Evolutionary conservation across 805 yeast species (phyloP), one percentile per base, ranked within the genome.

Genomic region (Wickerhamiella occidentalis): DNA sequence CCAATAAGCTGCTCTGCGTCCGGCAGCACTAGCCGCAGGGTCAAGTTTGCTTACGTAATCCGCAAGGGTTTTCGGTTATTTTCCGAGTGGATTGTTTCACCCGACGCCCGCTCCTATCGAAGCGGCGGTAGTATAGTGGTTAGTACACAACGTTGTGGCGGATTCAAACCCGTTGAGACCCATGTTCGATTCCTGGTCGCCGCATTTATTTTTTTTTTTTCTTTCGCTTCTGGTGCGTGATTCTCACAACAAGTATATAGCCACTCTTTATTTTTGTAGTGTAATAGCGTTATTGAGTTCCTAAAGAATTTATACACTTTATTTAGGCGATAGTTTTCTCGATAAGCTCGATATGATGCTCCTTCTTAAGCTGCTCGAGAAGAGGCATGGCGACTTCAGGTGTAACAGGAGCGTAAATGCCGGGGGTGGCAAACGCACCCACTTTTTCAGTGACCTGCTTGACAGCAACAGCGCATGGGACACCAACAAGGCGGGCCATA

Each of bases 401-500:
- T 54, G 86, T 72, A 76, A 85, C 83, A 64, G 98, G 98, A 49
- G 96, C 97, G 59, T 80, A 74, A 64, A 92, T 75, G 59, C 98
- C 98, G 51, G 86, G 85, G 54, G 73, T 76, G 59, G 75, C 74
- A 61, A 79, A 74, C 51, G 80, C 77, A 57, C 96, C 96, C 6
- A 45, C 48, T 37, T 45, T 45, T 58, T 83, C 78, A 61, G 92
- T 75, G 55, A 92, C 83, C 68, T 84, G 82, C 70, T 79, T 78
- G 52, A 83, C 75, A 26, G 97, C 98, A 66, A 92, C 94, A 49
- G 96, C 96, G 71, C 95, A 90, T 58, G 98, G 98, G 55, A 87
- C 90, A 73, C 98, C 98, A 50, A 92, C 98, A 56, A 85, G 78
- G 67, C 90, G 88, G 58, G 98, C 98, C 98, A 92, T 92, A 30